phyloP scores from a whole-genome alignment of 2,329 filamentous ascomycete genomes.

The Calonectria pseudoreteaudii region DNA sequence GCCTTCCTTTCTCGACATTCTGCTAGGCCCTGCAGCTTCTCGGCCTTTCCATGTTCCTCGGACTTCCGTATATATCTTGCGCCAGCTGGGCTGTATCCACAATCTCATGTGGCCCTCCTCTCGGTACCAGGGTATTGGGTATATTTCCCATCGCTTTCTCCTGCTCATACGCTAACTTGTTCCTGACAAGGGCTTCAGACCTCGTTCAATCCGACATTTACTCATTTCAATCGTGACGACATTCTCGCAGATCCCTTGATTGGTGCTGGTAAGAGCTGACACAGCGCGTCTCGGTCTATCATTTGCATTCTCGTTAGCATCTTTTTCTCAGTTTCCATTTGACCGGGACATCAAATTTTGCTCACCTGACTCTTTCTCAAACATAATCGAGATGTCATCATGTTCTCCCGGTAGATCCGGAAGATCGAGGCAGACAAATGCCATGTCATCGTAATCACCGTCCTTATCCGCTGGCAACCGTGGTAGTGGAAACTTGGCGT shows the following conservation, averaged over 20 bases:
- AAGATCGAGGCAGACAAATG: conserved; percentile 87
- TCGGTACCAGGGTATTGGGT: conserved; percentile 23
- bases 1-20: not conserved
- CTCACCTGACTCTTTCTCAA: conserved; percentile 83
- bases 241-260: conserved; percentile 60
- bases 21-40: not conserved
- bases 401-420: conserved; percentile 92
- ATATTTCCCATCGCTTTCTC: conserved; percentile 28
- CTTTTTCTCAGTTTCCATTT: not conserved
- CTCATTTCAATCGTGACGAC: conserved; percentile 47
- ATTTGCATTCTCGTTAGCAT: conserved; percentile 23
- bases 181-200: conserved; percentile 20
- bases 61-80: conserved; percentile 1
- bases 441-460: conserved; percentile 68
- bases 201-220: conserved; percentile 24
- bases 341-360: conserved; percentile 32
- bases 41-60: conserved; percentile 8
- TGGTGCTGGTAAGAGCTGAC: conserved; percentile 65
- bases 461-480: conserved; percentile 66
- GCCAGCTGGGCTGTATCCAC: not conserved
- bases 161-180: conserved; percentile 8
- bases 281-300: conserved; percentile 66
- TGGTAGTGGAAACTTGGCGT: conserved; percentile 91
- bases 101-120: not conserved
- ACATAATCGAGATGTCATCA: conserved; percentile 88